These are phyloP conservation scores for Trichophyton simii DNA, from an alignment of 2,329 filamentous ascomycete genomes.

Conservation along the genomic window DNA sequence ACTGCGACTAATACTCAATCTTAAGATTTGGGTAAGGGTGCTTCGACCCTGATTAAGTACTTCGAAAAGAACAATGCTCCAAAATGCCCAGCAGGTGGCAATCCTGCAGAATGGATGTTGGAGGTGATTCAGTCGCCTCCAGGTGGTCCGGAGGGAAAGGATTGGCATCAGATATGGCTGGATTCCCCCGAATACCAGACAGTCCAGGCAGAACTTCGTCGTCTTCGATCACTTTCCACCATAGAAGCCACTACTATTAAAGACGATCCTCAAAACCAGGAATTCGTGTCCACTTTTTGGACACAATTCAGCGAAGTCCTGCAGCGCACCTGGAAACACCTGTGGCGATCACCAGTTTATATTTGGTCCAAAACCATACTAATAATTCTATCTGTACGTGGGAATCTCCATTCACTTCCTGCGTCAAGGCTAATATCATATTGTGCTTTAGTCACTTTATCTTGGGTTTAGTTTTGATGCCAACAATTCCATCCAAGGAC, in stretches of 20 bases:
- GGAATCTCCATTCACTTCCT: not conserved
- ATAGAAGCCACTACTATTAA: not conserved
- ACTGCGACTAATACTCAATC: not conserved
- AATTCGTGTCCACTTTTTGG: slow-evolving; percentile 66
- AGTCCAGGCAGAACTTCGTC: slow-evolving; percentile 35
- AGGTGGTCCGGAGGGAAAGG: slow-evolving; percentile 49
- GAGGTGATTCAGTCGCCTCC: slow-evolving; percentile 47
- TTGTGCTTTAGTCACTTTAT: slow-evolving; percentile 45
- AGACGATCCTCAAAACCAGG: slow-evolving; percentile 33
- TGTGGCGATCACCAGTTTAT: slow-evolving; percentile 81
- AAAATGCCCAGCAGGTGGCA: slow-evolving; percentile 48
- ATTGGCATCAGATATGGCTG: slow-evolving; percentile 44
- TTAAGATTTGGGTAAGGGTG: slow-evolving; percentile 38
- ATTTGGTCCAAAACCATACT: slow-evolving; percentile 72
- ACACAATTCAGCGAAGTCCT: slow-evolving; percentile 56
- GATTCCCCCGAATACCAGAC: slow-evolving; percentile 40
- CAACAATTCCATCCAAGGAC: slow-evolving; percentile 60
- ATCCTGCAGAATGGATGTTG: slow-evolving; percentile 67
- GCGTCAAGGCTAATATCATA: not conserved
- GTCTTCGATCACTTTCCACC: slow-evolving; percentile 33
- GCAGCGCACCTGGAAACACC: slow-evolving; percentile 71
- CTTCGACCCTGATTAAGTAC: slow-evolving; percentile 45
- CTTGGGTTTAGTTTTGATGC: slow-evolving; percentile 73
- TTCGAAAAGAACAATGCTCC: slow-evolving; percentile 54
- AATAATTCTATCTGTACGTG: slow-evolving; percentile 41